These are phyloP conservation scores for Calocybe gangraenosa DNA, from an alignment of 768 basidiomycete species.

Conservation along the genomic window DNA sequence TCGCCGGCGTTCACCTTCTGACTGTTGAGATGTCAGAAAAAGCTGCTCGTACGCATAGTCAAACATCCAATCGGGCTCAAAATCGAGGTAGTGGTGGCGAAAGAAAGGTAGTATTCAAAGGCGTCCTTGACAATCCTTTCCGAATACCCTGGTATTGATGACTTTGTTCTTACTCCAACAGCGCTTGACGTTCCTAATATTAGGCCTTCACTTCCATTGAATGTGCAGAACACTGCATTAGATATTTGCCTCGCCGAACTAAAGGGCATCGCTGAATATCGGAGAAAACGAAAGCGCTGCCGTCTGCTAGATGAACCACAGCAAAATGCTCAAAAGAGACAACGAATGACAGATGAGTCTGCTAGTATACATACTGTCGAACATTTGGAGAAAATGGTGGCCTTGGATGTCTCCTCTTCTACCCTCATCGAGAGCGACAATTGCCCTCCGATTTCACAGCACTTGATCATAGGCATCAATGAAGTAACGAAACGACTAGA, in stretches of 20 bases:
- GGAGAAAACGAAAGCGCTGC: conserved; percentile 38
- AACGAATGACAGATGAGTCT: background rate
- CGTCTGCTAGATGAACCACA: conserved; percentile 9
- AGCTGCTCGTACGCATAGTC: conserved; percentile 47
- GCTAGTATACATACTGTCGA: background rate
- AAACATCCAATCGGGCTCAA: conserved; percentile 62
- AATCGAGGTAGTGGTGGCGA: conserved; percentile 39
- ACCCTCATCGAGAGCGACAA: background rate
- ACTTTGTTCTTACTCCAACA: conserved; percentile 8
- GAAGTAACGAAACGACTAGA: conserved; percentile 75
- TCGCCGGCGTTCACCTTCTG: too few species aligned
- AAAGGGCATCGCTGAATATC: conserved; percentile 45
- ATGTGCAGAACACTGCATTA: conserved; percentile 59
- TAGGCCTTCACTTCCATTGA: conserved; percentile 62
- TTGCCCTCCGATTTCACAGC: conserved; percentile 37
- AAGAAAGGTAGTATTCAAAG: conserved; percentile 62
- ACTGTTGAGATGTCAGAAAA: conserved; percentile 40
- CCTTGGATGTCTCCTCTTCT: background rate
- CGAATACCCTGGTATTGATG: conserved; percentile 56
- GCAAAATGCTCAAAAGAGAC: conserved; percentile 12
- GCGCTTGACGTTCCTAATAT: conserved; percentile 6
- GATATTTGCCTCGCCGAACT: conserved; percentile 46
- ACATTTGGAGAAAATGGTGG: conserved; percentile 1
- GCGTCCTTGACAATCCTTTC: conserved; percentile 71
- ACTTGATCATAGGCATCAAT: conserved; percentile 71